Evolutionary conservation across 768 basidiomycete genomes (phyloP), one percentile per base, ranked within the genome.

Genomic region (Lentinula lateritia): DNA sequence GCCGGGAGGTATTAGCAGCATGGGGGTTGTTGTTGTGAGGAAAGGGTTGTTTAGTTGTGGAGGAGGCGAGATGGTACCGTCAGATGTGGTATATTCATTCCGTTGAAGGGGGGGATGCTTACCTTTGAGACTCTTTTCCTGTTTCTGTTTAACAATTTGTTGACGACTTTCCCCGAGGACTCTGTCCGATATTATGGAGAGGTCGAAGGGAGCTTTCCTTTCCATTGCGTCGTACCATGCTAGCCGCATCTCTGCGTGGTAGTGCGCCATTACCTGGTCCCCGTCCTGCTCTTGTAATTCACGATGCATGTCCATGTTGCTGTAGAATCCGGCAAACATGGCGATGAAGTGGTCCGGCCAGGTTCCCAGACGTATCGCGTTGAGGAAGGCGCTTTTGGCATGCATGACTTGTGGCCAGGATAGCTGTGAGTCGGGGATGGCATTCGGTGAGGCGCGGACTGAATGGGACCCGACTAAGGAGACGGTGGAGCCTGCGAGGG

Each of bases 281-380:
- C 61, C 61, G 12, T 39, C 7, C 18, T 8, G 41, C 13, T 18
- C 15, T 28, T 34, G 52, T 9, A 55, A 28, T 18, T 20, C 20
- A 3, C 28, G 39, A 28, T 55, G 53, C 54, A 55, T 54, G 5
- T 61, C 61, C 61, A 61, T 61, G 32, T 61, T 61, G 52, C 42
- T 52, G 42, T 55, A 61, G 41, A 61, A 61, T 23, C 6, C 16
- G 16, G 36, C 20, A 36, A 61, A 61, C 61, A 61, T 61, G 9
- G n/a, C n/a, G 20, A 61, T 36, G 42, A 55, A 41, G 1, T 43
- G 5, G 5, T 39, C 20, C 9, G 52, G 52, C 18, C 43, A 61
- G 38, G 39, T 48, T 5, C 61, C 61, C 4, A 55, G 6, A 38
- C 16, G 61, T 16, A 61, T 18, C 6, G 35, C 6, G 5, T 23